Conservation (phyloP, 805 yeast genomes). For the Ogataea haglerorum region DNA sequence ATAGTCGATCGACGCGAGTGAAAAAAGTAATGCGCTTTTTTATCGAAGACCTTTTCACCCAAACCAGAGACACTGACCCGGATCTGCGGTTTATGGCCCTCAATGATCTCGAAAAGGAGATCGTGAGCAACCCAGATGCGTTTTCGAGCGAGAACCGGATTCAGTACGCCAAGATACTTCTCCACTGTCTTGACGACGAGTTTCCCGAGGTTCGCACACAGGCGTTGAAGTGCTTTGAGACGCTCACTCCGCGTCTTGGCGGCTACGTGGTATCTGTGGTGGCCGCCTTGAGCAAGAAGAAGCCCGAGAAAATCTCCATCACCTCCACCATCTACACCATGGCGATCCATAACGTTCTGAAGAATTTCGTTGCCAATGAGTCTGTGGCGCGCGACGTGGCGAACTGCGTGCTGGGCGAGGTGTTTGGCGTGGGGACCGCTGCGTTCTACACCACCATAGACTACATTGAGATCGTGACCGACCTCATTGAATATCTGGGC, state of each 20-base stretch:
- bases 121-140: conserved; percentile 34
- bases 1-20: conserved; percentile 10
- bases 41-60: conserved; percentile 34
- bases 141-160: conserved; percentile 37
- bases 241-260: conserved; percentile 37
- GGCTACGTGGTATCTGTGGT: conserved; percentile 32
- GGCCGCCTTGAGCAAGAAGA: conserved; percentile 24
- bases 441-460: conserved; percentile 41
- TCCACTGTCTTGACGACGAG: conserved; percentile 48
- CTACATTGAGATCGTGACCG: conserved; percentile 57
- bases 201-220: conserved; percentile 73
- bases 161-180: conserved; percentile 24
- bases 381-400: conserved; percentile 28
- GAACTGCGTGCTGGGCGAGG: conserved; percentile 36
- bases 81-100: conserved; percentile 85
- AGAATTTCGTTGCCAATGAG: conserved; percentile 27
- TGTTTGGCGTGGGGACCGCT: conserved; percentile 23
- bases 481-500: conserved; percentile 47
- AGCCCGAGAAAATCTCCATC: conserved; percentile 29
- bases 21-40: conserved; percentile 24
- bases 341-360: conserved; percentile 47
- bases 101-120: conserved; percentile 57
- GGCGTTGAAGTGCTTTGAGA: conserved; percentile 52
- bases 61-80: conserved; percentile 66
- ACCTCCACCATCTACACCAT: conserved; percentile 51